phyloP scores from a whole-genome alignment of 345 rosid genomes.

The Sonneratia alba region DNA sequence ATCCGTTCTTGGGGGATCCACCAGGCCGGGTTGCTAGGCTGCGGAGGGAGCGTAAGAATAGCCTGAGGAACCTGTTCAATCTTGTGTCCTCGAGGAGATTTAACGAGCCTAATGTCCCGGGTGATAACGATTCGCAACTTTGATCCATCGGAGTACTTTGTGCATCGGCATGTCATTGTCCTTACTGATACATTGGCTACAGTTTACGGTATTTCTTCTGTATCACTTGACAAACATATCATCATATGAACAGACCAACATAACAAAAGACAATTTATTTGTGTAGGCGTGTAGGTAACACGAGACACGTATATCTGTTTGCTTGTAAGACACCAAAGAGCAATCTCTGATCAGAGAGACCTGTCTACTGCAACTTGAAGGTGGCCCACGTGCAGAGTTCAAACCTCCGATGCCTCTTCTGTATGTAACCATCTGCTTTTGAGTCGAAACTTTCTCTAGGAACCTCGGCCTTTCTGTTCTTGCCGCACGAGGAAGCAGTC shows the following conservation, averaged over 20 bases:
- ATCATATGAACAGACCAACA: not conserved
- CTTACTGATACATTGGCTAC: not conserved
- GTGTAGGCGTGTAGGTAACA: constrained; percentile 1
- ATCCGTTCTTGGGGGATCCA: constrained; percentile 19
- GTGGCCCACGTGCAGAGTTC: constrained; percentile 28
- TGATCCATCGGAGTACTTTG: not conserved
- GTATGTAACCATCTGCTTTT: constrained; percentile 14
- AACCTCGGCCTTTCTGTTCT: not conserved
- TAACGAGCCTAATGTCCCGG: constrained; percentile 18
- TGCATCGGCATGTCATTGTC: not conserved
- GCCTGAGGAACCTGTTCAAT: constrained; percentile 57
- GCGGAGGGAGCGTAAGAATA: constrained; percentile 41
- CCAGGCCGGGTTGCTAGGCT: constrained; percentile 6
- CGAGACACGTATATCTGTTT: not conserved
- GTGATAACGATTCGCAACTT: not conserved
- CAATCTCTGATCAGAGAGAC: not conserved
- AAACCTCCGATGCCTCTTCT: constrained; percentile 21
- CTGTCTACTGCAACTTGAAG: constrained; percentile 9
- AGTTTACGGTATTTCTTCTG: not conserved
- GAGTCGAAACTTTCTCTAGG: constrained; percentile 7
- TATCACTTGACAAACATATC: not conserved
- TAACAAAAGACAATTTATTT: constrained; percentile 23
- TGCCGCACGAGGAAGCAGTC: not conserved
- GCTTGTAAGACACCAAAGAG: not conserved
- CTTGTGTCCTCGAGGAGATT: constrained; percentile 43